Conservation (phyloP, 495 filamentous ascomycete species). For the Daldinia loculata region DNA sequence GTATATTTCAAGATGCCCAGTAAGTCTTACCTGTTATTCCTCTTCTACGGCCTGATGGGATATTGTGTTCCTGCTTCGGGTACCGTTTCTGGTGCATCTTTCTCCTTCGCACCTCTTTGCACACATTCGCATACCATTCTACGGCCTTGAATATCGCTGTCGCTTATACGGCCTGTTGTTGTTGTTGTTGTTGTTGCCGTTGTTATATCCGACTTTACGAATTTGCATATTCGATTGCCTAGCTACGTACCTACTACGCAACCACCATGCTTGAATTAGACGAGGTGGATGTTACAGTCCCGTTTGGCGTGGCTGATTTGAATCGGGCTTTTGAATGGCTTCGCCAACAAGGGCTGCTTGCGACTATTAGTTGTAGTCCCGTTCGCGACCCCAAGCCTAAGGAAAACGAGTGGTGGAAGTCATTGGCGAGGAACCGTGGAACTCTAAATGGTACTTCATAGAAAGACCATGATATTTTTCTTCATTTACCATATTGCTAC, state of each 20-base stretch:
- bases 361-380: not conserved
- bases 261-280: not conserved
- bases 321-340: constrained; percentile 16
- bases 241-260: not conserved
- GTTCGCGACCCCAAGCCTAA: not conserved
- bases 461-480: not conserved
- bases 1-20: constrained; percentile 46
- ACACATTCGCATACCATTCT: not conserved
- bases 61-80: no score
- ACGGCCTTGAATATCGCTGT: not conserved
- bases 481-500: not conserved
- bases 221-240: not conserved
- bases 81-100: not conserved
- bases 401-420: constrained; percentile 4
- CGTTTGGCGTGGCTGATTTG: not conserved
- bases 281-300: not conserved
- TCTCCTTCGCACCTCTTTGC: not conserved
- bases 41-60: not conserved
- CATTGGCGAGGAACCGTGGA: not conserved
- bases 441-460: constrained; percentile 25
- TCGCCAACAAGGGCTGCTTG: constrained; percentile 5
- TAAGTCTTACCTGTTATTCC: constrained; percentile 35
- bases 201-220: not conserved
- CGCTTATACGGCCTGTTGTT: not conserved
- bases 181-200: not conserved